Evolutionary conservation across 176 grass and related monocot species (phyloP).

Genomic region (Triticum timopheevii): DNA sequence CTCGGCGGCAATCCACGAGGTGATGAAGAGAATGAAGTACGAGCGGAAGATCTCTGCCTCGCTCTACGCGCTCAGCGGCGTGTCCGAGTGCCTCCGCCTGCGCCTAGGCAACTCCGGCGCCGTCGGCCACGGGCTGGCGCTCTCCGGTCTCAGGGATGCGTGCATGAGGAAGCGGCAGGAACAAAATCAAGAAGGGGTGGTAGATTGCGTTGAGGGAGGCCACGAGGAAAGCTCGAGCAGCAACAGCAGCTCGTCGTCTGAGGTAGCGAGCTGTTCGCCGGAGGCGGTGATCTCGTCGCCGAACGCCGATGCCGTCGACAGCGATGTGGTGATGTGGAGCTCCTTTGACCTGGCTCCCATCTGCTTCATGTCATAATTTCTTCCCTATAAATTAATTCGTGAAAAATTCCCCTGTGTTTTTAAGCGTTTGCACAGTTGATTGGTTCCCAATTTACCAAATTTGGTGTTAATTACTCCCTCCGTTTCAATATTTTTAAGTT

Average conservation of each 20-base stretch:
- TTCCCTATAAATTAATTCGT: neutral
- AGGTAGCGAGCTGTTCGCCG: neutral
- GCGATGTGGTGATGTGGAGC: slow-evolving; percentile 39
- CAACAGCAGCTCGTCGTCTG: slow-evolving; percentile 30
- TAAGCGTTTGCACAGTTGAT: neutral
- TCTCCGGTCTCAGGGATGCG: slow-evolving; percentile 34
- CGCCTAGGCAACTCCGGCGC: slow-evolving; percentile 2
- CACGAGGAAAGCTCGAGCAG: slow-evolving; percentile 33
- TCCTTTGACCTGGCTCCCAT: slow-evolving; percentile 44
- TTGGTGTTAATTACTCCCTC: neutral
- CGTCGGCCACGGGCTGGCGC: neutral
- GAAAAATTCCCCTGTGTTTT: neutral
- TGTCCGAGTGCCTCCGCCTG: slow-evolving; percentile 65
- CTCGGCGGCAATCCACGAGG: slow-evolving; percentile 15
- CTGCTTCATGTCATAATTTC: slow-evolving; percentile 15
- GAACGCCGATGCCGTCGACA: neutral
- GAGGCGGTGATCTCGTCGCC: slow-evolving; percentile 14
- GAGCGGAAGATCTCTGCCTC: slow-evolving; percentile 59
- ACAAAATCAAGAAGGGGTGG: neutral
- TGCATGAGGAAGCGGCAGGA: slow-evolving; percentile 28
- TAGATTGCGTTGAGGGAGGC: neutral
- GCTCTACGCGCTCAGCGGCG: slow-evolving; percentile 53
- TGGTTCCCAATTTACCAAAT: neutral
- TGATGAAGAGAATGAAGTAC: slow-evolving; percentile 68
- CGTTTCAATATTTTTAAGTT: too few relatives aligned